These are phyloP conservation scores for Blastomyces gilchristii DNA, from an alignment of 2,329 filamentous ascomycete species.

Conservation along the genomic window DNA sequence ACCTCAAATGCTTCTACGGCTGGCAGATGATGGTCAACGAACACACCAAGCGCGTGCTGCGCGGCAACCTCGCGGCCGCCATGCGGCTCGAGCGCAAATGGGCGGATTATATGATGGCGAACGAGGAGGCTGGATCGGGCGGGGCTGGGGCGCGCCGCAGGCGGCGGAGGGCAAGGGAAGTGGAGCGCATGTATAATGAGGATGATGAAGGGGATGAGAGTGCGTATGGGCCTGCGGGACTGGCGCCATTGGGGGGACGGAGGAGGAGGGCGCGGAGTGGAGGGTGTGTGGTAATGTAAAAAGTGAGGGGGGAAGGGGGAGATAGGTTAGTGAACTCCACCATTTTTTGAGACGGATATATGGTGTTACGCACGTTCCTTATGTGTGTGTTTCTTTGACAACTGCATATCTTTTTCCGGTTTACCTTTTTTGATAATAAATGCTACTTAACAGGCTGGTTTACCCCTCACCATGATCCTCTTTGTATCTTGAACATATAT, in stretches of 20 bases:
- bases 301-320: too few species aligned
- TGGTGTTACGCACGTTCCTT: not conserved
- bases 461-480: too few species aligned
- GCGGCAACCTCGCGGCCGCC: constrained; percentile 64
- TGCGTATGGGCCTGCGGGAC: constrained; percentile 25
- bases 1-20: constrained; percentile 86
- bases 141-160: constrained; percentile 55
- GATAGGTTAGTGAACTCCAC: not conserved
- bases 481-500: too few species aligned
- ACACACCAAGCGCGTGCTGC: constrained; percentile 74
- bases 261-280: constrained; percentile 55
- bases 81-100: constrained; percentile 77
- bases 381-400: constrained; percentile 1
- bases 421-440: too few species aligned
- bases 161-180: constrained; percentile 68
- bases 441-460: too few species aligned
- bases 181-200: constrained; percentile 66
- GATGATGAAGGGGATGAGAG: constrained; percentile 49
- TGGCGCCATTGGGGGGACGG: constrained; percentile 37
- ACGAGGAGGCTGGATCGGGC: constrained; percentile 63
- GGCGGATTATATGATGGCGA: constrained; percentile 88
- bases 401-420: too few species aligned
- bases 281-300: constrained; percentile 56
- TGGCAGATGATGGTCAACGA: constrained; percentile 94
- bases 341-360: not conserved